These are phyloP conservation scores for Apiotrichum siamense DNA, from an alignment of 1,284 basidiomycete genomes.

Conservation along the genomic window DNA sequence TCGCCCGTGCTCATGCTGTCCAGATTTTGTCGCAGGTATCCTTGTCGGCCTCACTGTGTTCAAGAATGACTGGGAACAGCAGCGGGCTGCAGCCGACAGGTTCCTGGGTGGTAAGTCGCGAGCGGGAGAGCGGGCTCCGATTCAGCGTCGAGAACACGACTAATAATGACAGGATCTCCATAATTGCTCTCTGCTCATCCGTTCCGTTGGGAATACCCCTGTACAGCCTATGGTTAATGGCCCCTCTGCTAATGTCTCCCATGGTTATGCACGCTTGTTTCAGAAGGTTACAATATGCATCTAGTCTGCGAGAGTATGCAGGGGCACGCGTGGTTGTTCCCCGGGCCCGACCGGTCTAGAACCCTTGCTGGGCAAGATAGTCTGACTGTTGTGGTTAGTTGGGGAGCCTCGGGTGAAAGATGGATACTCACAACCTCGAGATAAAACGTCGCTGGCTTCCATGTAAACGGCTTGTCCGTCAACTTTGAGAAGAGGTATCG, in stretches of 20 bases:
- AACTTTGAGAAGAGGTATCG: conserved; percentile 80
- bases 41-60: conserved; percentile 79
- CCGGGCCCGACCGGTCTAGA: no score
- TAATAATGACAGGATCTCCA: neutral
- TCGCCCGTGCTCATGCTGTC: neutral
- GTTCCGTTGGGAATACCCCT: no score
- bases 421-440: conserved; percentile 57
- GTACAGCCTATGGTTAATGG: no score
- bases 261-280: neutral
- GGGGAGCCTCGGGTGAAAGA: no score
- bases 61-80: conserved; percentile 55
- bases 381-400: conserved; percentile 29
- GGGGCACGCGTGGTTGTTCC: no score
- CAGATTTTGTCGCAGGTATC: conserved; percentile 70
- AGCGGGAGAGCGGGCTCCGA: no score
- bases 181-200: no score
- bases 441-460: conserved; percentile 82
- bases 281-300: neutral
- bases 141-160: no score
- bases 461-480: conserved; percentile 79
- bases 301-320: no score
- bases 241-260: no score
- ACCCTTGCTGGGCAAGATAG: conserved; percentile 43
- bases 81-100: conserved; percentile 31
- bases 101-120: conserved; percentile 40